Evolutionary conservation across 805 yeast genomes (phyloP), one percentile per base, ranked within the genome.

Genomic region (Diddensiella santjacobensis): DNA sequence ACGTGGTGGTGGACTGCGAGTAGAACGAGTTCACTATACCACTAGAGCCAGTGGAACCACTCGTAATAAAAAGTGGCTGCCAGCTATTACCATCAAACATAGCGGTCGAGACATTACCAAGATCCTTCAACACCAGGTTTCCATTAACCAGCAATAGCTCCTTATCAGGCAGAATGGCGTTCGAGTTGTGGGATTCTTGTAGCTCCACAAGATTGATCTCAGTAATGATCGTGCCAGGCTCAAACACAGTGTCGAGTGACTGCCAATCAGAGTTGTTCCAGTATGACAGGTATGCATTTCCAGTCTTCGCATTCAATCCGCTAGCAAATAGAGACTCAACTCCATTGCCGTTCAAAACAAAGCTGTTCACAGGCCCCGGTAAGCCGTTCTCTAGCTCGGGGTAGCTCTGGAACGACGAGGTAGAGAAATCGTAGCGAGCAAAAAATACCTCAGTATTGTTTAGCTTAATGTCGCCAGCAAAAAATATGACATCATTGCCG

Each of bases 71-170:
- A 2, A 79, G 60, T 10, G 96, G 95, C 24, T 67, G 58, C 95
- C 96, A 88, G 4, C 56, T 43, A 0, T 68, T 54, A 1, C 95
- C 89, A 59, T 87, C 80, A 65, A 64, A 87, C 23, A 78, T 65
- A 0, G 90, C 91, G 22, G 80, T 71, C 35, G 81, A 77, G 2
- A 77, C 79, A 22, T 66, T 60, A 0, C 90, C 93, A 58, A 75
- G 80, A 1, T 62, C 62, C 2, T 65, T 55, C 35, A 84, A 59
- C 3, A 65, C 60, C 40, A 86, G 69, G 22, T 62, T 54, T 31
- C 96, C 96, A 2, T 84, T 67, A 1, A 83, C 75, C 22, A 82
- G 57, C 20, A 87, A 62, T 0, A 79, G 64, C n/a, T 69, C 61
- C 47, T 71, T 67, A 47, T 77, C 74, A 40, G 66, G 77, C 1